These are phyloP conservation scores for Ceratocystis lukuohia DNA, from an alignment of 2,329 filamentous ascomycete species.

Conservation along the genomic window DNA sequence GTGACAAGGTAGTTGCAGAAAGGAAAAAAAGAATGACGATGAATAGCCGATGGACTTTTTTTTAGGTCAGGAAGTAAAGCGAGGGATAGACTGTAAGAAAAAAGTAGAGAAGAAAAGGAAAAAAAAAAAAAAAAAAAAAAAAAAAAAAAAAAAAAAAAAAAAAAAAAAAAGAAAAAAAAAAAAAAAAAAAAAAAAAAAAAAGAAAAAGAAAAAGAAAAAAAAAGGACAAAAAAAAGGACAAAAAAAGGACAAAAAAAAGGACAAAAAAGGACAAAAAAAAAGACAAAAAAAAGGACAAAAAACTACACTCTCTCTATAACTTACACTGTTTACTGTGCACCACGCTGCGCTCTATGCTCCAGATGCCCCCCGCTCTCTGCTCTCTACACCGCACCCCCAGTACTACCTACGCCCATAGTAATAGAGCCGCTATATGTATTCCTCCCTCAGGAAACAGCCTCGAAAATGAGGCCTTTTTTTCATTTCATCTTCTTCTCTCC, in stretches of 20 bases:
- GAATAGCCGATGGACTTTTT: slow-evolving; percentile 2
- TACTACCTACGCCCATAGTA: background rate
- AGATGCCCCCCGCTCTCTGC: too few relatives aligned
- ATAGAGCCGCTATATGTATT: background rate
- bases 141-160: background rate
- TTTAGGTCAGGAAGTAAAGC: background rate
- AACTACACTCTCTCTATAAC: too few relatives aligned
- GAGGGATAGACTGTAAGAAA: slow-evolving; percentile 5
- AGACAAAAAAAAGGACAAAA: too few relatives aligned
- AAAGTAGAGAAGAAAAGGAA: background rate
- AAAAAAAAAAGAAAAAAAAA: background rate
- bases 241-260: too few relatives aligned
- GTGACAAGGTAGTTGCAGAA: slow-evolving; percentile 6
- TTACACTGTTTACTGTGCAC: too few relatives aligned
- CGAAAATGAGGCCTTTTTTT: background rate
- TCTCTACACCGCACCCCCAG: too few relatives aligned
- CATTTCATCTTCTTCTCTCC: background rate
- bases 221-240: background rate
- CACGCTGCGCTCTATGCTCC: too few relatives aligned
- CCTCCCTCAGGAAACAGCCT: background rate
- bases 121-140: background rate
- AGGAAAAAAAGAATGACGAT: slow-evolving; percentile 8
- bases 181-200: background rate
- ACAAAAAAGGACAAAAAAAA: too few relatives aligned
- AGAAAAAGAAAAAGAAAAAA: background rate